Evolutionary conservation across 2,329 filamentous ascomycete genomes (phyloP).

Genomic region (Malbranchea zuffiana): DNA sequence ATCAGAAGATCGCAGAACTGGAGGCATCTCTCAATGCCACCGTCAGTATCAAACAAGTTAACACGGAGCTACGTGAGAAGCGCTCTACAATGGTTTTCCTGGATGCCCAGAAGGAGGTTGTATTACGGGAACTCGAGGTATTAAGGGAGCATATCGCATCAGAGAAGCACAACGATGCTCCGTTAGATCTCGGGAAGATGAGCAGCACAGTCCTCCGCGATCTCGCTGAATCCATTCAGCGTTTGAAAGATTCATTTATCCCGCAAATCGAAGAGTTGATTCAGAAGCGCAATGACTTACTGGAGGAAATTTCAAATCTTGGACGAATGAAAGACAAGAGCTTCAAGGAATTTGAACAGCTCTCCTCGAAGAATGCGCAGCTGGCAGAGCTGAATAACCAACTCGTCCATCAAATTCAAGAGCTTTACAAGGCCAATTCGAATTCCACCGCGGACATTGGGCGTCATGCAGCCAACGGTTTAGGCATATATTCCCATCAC

Average conservation of each 20-base stretch:
- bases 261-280: slow-evolving; percentile 75
- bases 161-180: slow-evolving; percentile 70
- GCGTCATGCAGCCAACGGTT: slow-evolving; percentile 36
- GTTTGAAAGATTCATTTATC: slow-evolving; percentile 68
- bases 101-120: slow-evolving; percentile 89
- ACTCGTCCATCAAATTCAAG: slow-evolving; percentile 86
- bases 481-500: slow-evolving; percentile 51
- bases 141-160: slow-evolving; percentile 78
- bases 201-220: slow-evolving; percentile 52
- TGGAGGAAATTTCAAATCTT: slow-evolving; percentile 75
- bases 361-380: slow-evolving; percentile 89
- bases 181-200: slow-evolving; percentile 64
- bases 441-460: slow-evolving; percentile 30
- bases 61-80: slow-evolving; percentile 82
- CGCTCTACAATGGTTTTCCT: slow-evolving; percentile 89
- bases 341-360: slow-evolving; percentile 86
- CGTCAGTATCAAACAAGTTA: slow-evolving; percentile 60
- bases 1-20: slow-evolving; percentile 76
- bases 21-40: slow-evolving; percentile 48
- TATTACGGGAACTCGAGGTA: slow-evolving; percentile 82
- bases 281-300: slow-evolving; percentile 69
- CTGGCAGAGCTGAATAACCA: slow-evolving; percentile 92
- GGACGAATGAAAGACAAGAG: slow-evolving; percentile 83
- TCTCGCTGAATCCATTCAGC: slow-evolving; percentile 51
- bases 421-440: slow-evolving; percentile 73